phyloP scores from a whole-genome alignment of 179 eudicot species.

The Silene noctiflora region DNA sequence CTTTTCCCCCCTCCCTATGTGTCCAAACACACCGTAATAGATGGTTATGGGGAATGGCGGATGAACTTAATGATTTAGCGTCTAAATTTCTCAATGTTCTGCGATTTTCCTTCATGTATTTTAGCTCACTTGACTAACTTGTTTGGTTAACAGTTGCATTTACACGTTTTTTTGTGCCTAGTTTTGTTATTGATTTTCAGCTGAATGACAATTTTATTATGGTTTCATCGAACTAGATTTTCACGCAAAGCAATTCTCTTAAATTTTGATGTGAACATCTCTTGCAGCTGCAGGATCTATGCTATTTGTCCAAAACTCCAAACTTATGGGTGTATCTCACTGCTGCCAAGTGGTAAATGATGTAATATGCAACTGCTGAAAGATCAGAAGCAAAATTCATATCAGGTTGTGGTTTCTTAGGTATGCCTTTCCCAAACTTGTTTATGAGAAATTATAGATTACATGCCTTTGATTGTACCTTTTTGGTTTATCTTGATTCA shows the following conservation, averaged over 20 bases:
- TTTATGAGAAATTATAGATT: not conserved
- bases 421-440: slow-evolving; percentile 6
- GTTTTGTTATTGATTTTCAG: not conserved
- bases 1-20: too few species aligned
- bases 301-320: not conserved
- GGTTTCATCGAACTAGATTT: not conserved
- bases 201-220: not conserved
- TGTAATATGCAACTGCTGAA: not conserved
- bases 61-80: too few species aligned
- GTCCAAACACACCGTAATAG: too few species aligned
- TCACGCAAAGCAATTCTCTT: not conserved
- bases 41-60: not conserved
- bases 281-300: slow-evolving; percentile 4
- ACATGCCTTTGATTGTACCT: not conserved
- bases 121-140: not conserved
- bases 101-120: not conserved
- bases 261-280: slow-evolving; percentile 1
- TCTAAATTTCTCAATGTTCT: not conserved
- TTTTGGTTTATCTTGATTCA: slow-evolving; percentile 2
- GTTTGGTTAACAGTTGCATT: not conserved
- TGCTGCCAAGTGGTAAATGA: not conserved
- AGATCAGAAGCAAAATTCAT: not conserved
- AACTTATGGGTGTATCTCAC: not conserved
- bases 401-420: not conserved
- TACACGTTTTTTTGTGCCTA: not conserved